A percentile compares a stretch with the other conserved stretches of the same genome.
These are phyloP conservation scores for Macrolepiota fuliginosa DNA, from an alignment of 768 basidiomycete species.

Conservation along the genomic window DNA sequence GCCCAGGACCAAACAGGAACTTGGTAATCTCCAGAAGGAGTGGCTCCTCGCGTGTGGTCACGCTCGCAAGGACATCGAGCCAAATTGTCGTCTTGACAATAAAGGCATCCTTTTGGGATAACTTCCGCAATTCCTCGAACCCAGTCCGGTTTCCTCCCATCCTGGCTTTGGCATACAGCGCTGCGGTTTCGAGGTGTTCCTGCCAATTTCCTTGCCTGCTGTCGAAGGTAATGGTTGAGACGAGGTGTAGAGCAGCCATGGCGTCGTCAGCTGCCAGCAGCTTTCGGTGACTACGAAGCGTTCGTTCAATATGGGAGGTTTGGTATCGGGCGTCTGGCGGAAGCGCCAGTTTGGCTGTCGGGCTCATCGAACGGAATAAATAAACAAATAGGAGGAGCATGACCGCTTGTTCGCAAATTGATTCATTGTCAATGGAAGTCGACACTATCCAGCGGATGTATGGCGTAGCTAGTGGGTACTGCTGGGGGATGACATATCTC, in stretches of 20 bases:
- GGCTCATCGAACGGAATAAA: too few relatives aligned
- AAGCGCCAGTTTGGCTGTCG: too few relatives aligned
- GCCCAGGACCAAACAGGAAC: conserved; percentile 50
- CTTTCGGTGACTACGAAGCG: too few relatives aligned
- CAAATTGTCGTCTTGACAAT: conserved; percentile 83
- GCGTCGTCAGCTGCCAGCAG: conserved; percentile 41
- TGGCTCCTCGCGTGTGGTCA: conserved; percentile 58
- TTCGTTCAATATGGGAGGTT: too few relatives aligned
- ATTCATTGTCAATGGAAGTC: too few relatives aligned
- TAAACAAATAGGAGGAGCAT: too few relatives aligned
- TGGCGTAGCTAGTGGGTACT: too few relatives aligned
- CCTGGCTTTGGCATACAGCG: conserved; percentile 47
- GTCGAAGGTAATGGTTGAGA: conserved; percentile 75
- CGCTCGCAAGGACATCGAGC: conserved; percentile 82
- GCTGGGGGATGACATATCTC: too few relatives aligned
- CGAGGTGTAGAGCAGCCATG: conserved; percentile 72
- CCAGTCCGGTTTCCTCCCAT: conserved; percentile 40
- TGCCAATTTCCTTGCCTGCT: conserved; percentile 74
- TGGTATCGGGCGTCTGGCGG: too few relatives aligned
- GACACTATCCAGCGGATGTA: too few relatives aligned
- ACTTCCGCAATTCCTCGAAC: conserved; percentile 43
- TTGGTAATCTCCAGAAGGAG: conserved; percentile 56
- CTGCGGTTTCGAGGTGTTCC: conserved; percentile 61
- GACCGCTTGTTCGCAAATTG: too few relatives aligned
- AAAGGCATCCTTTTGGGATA: conserved; percentile 55